Percentiles rank a stretch among this genome's conserved stretches.
Conservation (phyloP, 2,329 filamentous ascomycete genomes). For the Phyllosticta capitalensis region DNA sequence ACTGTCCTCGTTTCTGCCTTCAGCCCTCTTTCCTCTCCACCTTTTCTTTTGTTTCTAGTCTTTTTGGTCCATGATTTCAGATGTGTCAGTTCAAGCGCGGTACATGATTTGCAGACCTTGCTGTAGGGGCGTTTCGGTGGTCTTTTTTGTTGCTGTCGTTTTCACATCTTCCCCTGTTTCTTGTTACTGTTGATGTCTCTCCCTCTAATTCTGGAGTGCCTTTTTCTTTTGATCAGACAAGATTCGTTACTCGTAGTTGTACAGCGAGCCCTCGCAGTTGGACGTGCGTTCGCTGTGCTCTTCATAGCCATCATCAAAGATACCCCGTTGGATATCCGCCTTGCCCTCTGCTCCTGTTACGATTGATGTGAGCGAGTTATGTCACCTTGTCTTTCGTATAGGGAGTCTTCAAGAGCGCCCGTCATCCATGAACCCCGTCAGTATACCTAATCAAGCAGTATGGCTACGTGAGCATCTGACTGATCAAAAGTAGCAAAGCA, state of each 20-base stretch:
- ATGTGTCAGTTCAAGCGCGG: no score
- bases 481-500: no score
- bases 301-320: background rate
- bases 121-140: background rate
- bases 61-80: background rate
- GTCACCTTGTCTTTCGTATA: no score
- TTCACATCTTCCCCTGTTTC: no score
- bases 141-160: background rate
- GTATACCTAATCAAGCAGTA: no score
- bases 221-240: background rate
- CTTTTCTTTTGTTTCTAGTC: background rate
- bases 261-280: background rate
- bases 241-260: background rate
- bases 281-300: background rate
- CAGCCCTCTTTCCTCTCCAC: background rate
- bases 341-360: no score
- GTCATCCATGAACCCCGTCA: no score
- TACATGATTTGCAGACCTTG: background rate
- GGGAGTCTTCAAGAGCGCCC: no score
- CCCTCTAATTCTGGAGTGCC: background rate
- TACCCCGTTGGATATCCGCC: background rate
- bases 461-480: no score
- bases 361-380: no score
- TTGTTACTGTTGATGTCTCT: no score
- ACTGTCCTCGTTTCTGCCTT: background rate